Evolutionary conservation across 371 early-diverging fungal genomes (phyloP), one percentile per base, ranked within the genome.

Genomic region (Apophysomyces variabilis): DNA sequence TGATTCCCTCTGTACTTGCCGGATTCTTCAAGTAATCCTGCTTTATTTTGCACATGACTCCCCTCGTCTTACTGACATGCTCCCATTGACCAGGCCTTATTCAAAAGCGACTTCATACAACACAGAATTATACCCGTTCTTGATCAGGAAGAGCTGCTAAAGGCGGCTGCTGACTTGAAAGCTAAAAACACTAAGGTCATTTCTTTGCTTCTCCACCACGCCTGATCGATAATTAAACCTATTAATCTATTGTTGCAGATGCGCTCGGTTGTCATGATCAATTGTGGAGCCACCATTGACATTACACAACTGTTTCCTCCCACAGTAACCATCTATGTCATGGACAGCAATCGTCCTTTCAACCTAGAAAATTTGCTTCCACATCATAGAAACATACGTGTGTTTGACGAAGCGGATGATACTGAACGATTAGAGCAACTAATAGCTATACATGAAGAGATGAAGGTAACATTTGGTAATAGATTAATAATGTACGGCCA

Each of bases 271-370:
- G 76, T 96, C 38, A 81, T 95, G 76, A 80, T 97, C 63, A 96
- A 96, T 77, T 95, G 95, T 73, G 96, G 96, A 7, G 96, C 89
- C 2, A 66, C 86, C 35, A 80, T 93, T 39, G 92, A 94, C 63
- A 70, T 96, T 7, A 78, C 77, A 16, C 90, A 94, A 26, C 72
- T 87, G 8, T 82, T 94, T 44, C 68, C 71, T 7, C 61, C 88
- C 36, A 69, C 78, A 5, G 79, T 90, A 16, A 85, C 83, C 0
- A 85, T 94, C 7, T 89, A 94, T 65, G 79, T 97, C 4, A 73
- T 95, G 50, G 98, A 97, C 66, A 92, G 90, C 61, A 96, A 93
- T 61, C 84, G 98, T 35, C 98, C 98, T 4, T 76, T 93, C 32
- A 85, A 92, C 65, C 84, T 97, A 8, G 85, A 89, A 35, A 95